A percentile compares a stretch with the other conserved stretches of the same genome.
phyloP scores from a whole-genome alignment of 139 green algal genomes.

The Coelastrella sp. region DNA sequence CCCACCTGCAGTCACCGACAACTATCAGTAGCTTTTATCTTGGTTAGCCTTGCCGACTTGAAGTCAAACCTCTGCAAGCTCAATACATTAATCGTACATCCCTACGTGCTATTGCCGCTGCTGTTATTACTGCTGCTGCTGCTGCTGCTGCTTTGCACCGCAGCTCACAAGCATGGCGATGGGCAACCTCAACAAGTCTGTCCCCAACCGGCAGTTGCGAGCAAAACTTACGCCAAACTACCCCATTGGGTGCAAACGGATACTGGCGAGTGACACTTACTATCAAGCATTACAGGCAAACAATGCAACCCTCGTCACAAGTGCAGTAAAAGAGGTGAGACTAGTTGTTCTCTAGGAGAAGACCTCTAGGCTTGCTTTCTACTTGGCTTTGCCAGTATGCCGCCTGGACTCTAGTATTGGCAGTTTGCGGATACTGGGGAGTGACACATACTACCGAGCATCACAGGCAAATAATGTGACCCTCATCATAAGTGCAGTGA shows the following conservation, averaged over 20 bases:
- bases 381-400: too few species aligned
- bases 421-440: neutral
- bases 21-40: neutral
- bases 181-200: neutral
- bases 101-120: neutral
- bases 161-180: neutral
- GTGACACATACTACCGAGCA: constrained; percentile 32
- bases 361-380: too few species aligned
- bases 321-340: constrained; percentile 27
- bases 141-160: neutral
- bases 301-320: constrained; percentile 21
- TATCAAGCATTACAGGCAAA: constrained; percentile 10
- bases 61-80: too few species aligned
- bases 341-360: too few species aligned
- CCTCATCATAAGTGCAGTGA: constrained; percentile 4
- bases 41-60: too few species aligned
- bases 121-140: neutral
- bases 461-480: constrained; percentile 7
- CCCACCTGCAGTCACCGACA: neutral
- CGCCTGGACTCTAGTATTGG: too few species aligned
- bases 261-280: constrained; percentile 18
- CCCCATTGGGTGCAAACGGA: constrained; percentile 21
- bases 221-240: neutral
- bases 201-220: neutral
- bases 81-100: too few species aligned